phyloP scores from a whole-genome alignment of 1,284 basidiomycete species.

The Pseudozyma thailandica region DNA sequence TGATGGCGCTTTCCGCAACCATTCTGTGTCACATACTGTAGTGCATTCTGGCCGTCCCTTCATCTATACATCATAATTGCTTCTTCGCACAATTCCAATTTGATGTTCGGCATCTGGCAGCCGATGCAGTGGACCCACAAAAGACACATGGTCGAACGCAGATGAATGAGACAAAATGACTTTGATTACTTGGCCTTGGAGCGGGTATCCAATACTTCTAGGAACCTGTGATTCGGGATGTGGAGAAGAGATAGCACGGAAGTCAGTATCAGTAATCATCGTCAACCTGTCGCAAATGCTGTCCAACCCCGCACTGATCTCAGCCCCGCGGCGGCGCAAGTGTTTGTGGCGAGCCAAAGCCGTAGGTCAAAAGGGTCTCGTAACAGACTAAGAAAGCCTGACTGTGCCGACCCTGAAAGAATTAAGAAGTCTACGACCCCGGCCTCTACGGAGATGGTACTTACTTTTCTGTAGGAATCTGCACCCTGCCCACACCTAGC shows the following conservation, averaged over 20 bases:
- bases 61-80: too few relatives aligned
- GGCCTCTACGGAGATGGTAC: constrained; percentile 1
- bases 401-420: not conserved
- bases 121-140: not conserved
- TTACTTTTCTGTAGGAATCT: constrained; percentile 58
- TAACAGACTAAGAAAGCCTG: too few relatives aligned
- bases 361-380: too few relatives aligned
- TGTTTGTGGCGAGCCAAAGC: too few relatives aligned
- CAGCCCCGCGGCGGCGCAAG: not conserved
- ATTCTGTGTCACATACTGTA: too few relatives aligned
- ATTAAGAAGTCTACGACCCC: too few relatives aligned
- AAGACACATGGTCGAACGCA: not conserved
- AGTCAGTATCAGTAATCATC: constrained; percentile 2
- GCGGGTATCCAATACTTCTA: constrained; percentile 40
- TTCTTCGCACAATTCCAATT: too few relatives aligned
- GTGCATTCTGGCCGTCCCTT: too few relatives aligned
- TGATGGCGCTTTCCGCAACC: too few relatives aligned
- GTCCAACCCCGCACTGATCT: not conserved
- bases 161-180: not conserved
- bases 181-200: constrained; percentile 28
- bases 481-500: constrained; percentile 61
- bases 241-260: not conserved
- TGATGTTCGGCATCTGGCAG: too few relatives aligned
- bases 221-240: constrained; percentile 17
- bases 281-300: not conserved